These are phyloP conservation scores for Aspergillus proliferans DNA, from an alignment of 2,329 filamentous ascomycete genomes.

Conservation along the genomic window DNA sequence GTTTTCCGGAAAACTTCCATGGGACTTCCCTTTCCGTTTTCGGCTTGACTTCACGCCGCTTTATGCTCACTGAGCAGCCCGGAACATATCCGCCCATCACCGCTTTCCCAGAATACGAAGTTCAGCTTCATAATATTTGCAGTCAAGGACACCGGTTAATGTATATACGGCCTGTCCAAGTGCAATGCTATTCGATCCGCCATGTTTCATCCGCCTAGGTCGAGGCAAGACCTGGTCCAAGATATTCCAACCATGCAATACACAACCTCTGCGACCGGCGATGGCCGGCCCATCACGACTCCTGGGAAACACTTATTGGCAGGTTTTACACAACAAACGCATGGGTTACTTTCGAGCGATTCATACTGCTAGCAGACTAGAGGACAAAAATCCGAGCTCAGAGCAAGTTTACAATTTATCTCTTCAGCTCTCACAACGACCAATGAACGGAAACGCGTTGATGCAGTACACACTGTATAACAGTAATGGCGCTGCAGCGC, in stretches of 20 bases:
- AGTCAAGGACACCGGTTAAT: too few relatives aligned
- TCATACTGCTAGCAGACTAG: background rate
- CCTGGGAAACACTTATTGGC: background rate
- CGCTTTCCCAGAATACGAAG: too few relatives aligned
- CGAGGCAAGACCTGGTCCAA: background rate
- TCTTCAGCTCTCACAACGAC: conserved; percentile 2
- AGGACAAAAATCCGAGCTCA: background rate
- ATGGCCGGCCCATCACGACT: background rate
- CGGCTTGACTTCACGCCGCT: too few relatives aligned
- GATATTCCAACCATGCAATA: background rate
- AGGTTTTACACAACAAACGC: background rate
- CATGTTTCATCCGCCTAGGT: background rate
- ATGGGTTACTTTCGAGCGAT: background rate
- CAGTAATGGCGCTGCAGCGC: background rate
- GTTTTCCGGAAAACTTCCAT: too few relatives aligned
- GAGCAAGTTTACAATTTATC: conserved; percentile 2
- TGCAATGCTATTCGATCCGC: background rate
- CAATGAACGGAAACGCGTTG: conserved; percentile 2
- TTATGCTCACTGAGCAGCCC: too few relatives aligned
- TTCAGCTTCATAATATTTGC: too few relatives aligned
- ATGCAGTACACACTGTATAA: conserved; percentile 4
- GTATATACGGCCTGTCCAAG: too few relatives aligned
- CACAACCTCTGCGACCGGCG: background rate
- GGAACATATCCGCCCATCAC: too few relatives aligned
- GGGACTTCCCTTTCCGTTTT: too few relatives aligned